Evolutionary conservation across 768 basidiomycete genomes (phyloP), one percentile per base, ranked within the genome.

Genomic region (Ephemerocybe angulata): DNA sequence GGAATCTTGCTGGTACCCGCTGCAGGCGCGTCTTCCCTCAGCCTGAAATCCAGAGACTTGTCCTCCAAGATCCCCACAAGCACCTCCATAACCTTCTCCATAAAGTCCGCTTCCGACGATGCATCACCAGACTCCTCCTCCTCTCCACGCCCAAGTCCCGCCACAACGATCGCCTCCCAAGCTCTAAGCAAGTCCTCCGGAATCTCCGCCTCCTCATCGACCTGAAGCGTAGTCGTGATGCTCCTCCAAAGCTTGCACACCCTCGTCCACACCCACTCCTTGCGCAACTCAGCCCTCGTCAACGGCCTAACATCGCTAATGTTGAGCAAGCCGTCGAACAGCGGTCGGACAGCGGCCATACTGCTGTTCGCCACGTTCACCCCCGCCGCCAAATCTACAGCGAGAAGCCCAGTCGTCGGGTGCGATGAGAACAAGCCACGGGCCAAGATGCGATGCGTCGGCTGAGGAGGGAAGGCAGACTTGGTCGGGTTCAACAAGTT

Each of bases 241-340:
- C 73, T 69, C 65, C 63, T 79, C 86, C 86, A 88, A 4, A 82
- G 65, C 4, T 72, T 70, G 30, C 85, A 65, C 46, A 88, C 57
- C 7, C 75, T 76, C 1, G 77, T 66, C 58, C 84, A 81, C 12
- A 84, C 73, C 72, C 79, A 83, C 5, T 75, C 72, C 52, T 67
- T 70, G 17, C 75, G 67, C 37, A 90, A 63, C 61, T 90, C 87
- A 12, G 83, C 79, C 35, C 72, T 67, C 6, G 76, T 81, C 56
- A 91, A 68, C n/a, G 76, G 67, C 21, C 83, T 73, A 29, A 90
- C 69, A 58, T 87, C 85, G 15, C 72, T 68, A 17, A 83, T 55
- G 29, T 73, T 72, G 0, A 82, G 77, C 37, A 81, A 80, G 59
- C 83, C 74, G 5, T 80, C 79, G 48, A 84, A 72, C 21, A 87